Conservation (phyloP, 1,284 basidiomycete genomes). For the Pseudomicrostroma phylloplanum region DNA sequence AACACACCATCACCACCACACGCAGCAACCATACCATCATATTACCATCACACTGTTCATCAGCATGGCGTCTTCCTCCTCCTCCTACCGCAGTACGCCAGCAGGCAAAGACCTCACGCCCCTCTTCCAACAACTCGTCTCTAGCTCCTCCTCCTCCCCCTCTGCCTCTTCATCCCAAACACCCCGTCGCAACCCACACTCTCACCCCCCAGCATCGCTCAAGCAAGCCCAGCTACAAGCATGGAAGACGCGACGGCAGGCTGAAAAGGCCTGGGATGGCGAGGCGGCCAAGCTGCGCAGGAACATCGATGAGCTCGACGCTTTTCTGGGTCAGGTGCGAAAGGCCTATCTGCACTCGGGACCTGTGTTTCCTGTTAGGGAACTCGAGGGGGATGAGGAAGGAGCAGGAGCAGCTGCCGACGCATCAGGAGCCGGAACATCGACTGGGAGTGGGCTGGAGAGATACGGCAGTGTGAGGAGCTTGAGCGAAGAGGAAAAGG, state of each 20-base stretch:
- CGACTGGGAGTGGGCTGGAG: not conserved
- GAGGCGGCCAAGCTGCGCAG: not conserved
- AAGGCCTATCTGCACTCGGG: not conserved
- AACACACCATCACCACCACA: too few species aligned
- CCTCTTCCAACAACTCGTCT: not conserved
- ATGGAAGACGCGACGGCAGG: not conserved
- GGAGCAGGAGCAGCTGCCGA: not conserved
- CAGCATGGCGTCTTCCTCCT: not conserved
- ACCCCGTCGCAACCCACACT: not conserved
- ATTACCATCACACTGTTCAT: too few species aligned
- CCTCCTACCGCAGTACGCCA: not conserved
- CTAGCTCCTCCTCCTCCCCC: not conserved
- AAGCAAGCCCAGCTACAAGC: slow-evolving; percentile 5
- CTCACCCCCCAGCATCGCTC: not conserved
- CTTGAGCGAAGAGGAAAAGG: slow-evolving; percentile 6
- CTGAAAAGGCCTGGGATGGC: not conserved
- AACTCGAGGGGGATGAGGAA: not conserved
- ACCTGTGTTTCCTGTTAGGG: not conserved
- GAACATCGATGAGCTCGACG: not conserved
- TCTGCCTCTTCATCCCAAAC: too few species aligned
- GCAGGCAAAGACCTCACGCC: not conserved
- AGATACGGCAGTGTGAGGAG: not conserved
- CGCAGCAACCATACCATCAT: too few species aligned
- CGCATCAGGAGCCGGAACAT: not conserved
- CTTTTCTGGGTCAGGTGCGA: not conserved